Conservation (phyloP, 1,284 basidiomycete species). For the Papiliotrema nemorosa region DNA sequence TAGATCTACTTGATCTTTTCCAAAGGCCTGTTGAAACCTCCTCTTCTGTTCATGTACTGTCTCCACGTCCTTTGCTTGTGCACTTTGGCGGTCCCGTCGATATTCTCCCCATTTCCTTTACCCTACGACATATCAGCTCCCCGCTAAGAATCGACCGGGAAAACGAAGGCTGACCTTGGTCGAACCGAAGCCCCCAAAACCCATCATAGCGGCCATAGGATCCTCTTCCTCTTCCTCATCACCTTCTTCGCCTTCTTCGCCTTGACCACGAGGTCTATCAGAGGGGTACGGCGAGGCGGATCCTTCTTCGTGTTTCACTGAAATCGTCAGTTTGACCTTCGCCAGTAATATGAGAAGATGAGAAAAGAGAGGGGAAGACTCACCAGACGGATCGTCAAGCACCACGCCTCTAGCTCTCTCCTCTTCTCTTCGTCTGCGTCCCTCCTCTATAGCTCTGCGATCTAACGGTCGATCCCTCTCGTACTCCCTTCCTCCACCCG, state of each 20-base stretch:
- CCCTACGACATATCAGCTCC: constrained; percentile 54
- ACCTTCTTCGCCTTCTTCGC: constrained; percentile 44
- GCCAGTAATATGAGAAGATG: no score
- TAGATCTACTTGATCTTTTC: constrained; percentile 61
- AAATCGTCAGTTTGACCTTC: background rate
- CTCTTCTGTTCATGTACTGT: constrained; percentile 68
- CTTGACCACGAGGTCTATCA: constrained; percentile 5
- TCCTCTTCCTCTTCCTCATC: constrained; percentile 63
- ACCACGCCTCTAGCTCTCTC: constrained; percentile 38
- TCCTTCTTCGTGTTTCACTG: constrained; percentile 15
- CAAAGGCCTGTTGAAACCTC: constrained; percentile 86
- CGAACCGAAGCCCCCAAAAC: constrained; percentile 77
- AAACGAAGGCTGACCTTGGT: constrained; percentile 89
- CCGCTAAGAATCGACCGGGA: no score
- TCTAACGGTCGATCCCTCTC: constrained; percentile 36
- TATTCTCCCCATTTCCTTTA: constrained; percentile 59
- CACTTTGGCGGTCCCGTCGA: constrained; percentile 61
- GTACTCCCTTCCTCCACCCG: no score
- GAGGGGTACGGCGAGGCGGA: constrained; percentile 16
- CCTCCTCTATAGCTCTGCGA: constrained; percentile 46
- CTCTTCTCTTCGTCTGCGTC: constrained; percentile 43
- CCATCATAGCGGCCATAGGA: constrained; percentile 88
- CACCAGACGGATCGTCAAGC: constrained; percentile 6
- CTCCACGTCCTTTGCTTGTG: constrained; percentile 93
- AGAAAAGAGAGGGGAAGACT: background rate